phyloP scores from a whole-genome alignment of 2,329 filamentous ascomycete species.

The Xylogone sp. region DNA sequence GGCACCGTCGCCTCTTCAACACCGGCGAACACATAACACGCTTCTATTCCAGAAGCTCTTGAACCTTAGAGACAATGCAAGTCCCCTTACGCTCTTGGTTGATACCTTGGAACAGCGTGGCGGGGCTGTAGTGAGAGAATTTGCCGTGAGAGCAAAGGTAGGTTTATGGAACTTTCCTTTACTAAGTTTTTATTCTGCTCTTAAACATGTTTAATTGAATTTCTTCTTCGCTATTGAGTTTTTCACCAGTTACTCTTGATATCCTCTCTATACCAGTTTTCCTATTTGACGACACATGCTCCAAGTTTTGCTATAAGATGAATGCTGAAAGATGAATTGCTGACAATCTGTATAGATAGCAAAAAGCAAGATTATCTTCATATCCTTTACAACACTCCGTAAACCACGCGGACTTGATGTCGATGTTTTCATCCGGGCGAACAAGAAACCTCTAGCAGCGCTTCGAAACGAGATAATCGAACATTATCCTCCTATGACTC shows the following conservation, averaged over 20 bases:
- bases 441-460: conserved; percentile 51
- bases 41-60: conserved; percentile 80
- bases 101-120: conserved; percentile 83
- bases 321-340: not conserved
- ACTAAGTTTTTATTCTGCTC: too few species aligned
- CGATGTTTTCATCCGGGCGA: conserved; percentile 64
- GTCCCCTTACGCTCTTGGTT: conserved; percentile 80
- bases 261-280: too few species aligned
- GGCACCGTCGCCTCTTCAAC: conserved; percentile 54
- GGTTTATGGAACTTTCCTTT: conserved; percentile 1
- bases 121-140: conserved; percentile 66
- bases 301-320: too few species aligned
- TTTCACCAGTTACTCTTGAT: too few species aligned
- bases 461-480: conserved; percentile 58
- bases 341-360: conserved; percentile 40
- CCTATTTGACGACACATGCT: too few species aligned
- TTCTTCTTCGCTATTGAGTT: too few species aligned
- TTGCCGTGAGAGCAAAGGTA: conserved; percentile 69
- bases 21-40: conserved; percentile 79
- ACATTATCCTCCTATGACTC: conserved; percentile 31
- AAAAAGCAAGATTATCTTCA: conserved; percentile 67
- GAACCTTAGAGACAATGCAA: conserved; percentile 72
- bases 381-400: conserved; percentile 73
- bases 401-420: conserved; percentile 52
- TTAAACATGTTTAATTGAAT: too few species aligned